phyloP scores from a whole-genome alignment of 1,284 basidiomycete species.

The Thecaphora thlaspeos region DNA sequence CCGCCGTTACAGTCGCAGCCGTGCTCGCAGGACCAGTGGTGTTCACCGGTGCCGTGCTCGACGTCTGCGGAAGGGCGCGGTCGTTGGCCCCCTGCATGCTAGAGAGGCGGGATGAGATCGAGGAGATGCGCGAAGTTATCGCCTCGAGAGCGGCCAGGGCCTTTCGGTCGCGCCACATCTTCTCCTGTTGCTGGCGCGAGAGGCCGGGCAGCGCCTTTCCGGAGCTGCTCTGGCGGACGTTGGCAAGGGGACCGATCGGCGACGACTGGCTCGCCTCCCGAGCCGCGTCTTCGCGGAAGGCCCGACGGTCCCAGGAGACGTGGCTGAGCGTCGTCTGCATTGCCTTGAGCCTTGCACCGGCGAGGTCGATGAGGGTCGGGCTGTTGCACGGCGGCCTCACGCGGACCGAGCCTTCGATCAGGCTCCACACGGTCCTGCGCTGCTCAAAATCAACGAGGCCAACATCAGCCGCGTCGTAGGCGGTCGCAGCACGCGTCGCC shows the following conservation, averaged over 20 bases:
- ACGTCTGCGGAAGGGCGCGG: too few species aligned
- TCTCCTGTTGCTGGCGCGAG: constrained; percentile 44
- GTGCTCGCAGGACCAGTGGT: constrained; percentile 6
- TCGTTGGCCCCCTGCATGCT: constrained; percentile 23
- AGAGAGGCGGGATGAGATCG: constrained; percentile 26
- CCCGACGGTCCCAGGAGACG: constrained; percentile 45
- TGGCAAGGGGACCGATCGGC: constrained; percentile 16
- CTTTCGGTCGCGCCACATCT: constrained; percentile 36
- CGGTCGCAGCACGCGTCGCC: constrained; percentile 10
- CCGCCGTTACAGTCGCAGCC: constrained; percentile 8
- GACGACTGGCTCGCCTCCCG: constrained; percentile 38
- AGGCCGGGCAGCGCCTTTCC: constrained; percentile 32
- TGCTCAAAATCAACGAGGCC: constrained; percentile 50
- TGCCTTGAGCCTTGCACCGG: constrained; percentile 36
- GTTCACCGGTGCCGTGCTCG: too few species aligned
- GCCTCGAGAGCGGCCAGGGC: constrained; percentile 26
- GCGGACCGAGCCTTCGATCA: constrained; percentile 42
- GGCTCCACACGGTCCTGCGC: constrained; percentile 41
- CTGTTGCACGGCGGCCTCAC: constrained; percentile 26
- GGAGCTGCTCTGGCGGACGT: constrained; percentile 18
- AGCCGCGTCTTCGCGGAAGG: constrained; percentile 48
- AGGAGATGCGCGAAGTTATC: constrained; percentile 16
- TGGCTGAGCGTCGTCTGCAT: constrained; percentile 43
- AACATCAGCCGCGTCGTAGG: constrained; percentile 15
- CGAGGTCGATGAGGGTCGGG: constrained; percentile 34